These are phyloP conservation scores for Keithomyces neogunnii DNA, from an alignment of 2,329 filamentous ascomycete genomes.

Conservation along the genomic window DNA sequence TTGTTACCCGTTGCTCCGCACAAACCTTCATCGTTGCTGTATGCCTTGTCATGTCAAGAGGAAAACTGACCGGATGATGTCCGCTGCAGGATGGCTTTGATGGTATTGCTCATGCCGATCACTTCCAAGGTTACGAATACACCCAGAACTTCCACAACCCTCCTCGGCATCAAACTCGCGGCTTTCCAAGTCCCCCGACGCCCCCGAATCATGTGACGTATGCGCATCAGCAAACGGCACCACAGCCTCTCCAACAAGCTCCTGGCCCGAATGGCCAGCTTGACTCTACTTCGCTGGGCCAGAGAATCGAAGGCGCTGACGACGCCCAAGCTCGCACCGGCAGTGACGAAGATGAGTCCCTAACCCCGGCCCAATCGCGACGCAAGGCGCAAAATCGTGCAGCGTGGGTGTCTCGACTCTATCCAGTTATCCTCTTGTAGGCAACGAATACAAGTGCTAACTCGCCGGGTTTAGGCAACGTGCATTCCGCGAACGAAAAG, in stretches of 20 bases:
- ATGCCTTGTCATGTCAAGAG: too few relatives aligned
- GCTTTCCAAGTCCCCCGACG: slow-evolving; percentile 38
- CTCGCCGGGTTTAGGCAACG: slow-evolving; percentile 58
- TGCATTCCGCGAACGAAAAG: slow-evolving; percentile 92
- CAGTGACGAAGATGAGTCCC: slow-evolving; percentile 47
- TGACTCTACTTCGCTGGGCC: slow-evolving; percentile 12
- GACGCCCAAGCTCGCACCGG: slow-evolving; percentile 27
- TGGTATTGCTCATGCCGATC: slow-evolving; percentile 33
- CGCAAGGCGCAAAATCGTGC: slow-evolving; percentile 54
- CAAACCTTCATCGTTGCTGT: too few relatives aligned
- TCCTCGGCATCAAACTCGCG: slow-evolving; percentile 18
- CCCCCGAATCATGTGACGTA: slow-evolving; percentile 35
- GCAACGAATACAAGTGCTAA: not conserved
- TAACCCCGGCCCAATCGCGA: slow-evolving; percentile 49
- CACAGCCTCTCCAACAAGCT: slow-evolving; percentile 17
- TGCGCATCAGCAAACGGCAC: slow-evolving; percentile 16
- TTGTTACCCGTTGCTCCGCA: too few relatives aligned
- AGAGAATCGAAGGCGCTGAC: slow-evolving; percentile 31
- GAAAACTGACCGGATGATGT: not conserved
- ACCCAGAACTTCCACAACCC: slow-evolving; percentile 28
- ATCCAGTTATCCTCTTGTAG: too few relatives aligned
- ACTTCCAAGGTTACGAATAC: slow-evolving; percentile 39
- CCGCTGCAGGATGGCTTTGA: slow-evolving; percentile 41
- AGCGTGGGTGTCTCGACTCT: slow-evolving; percentile 37
- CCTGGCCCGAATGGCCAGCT: slow-evolving; percentile 12